Conservation (phyloP, 129 eudicot genomes). For the Flaveria linearis region DNA sequence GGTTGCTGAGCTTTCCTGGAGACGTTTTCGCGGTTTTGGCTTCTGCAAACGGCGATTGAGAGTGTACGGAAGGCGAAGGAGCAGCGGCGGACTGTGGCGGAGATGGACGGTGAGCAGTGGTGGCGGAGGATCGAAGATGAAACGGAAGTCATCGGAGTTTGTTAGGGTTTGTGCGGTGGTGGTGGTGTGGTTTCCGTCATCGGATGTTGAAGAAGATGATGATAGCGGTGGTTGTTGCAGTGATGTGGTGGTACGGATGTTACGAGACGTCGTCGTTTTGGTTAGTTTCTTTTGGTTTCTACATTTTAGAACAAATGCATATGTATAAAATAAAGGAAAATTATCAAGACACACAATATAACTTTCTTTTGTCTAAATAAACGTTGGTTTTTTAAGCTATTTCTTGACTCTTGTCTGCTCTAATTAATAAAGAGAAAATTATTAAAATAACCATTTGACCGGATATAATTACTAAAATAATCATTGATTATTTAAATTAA, state of each 20-base stretch:
- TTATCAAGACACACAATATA: too few species aligned
- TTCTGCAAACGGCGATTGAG: slow-evolving; percentile 38
- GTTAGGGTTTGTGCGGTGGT: slow-evolving; percentile 24
- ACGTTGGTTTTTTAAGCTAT: too few species aligned
- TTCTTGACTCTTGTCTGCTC: too few species aligned
- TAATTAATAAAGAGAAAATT: too few species aligned
- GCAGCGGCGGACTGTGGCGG: slow-evolving; percentile 34
- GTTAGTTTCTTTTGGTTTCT: not conserved
- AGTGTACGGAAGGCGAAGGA: slow-evolving; percentile 28
- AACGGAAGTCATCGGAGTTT: slow-evolving; percentile 38
- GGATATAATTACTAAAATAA: too few species aligned
- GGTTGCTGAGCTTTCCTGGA: slow-evolving; percentile 46
- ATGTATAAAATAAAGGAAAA: too few species aligned
- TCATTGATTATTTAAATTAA: too few species aligned
- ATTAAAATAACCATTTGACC: too few species aligned
- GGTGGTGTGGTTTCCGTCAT: slow-evolving; percentile 23
- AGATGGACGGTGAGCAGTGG: slow-evolving; percentile 37
- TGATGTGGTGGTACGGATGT: not conserved
- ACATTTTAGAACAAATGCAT: too few species aligned
- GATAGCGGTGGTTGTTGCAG: not conserved
- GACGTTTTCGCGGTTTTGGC: slow-evolving; percentile 40
- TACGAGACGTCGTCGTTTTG: slow-evolving; percentile 15
- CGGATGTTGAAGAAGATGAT: slow-evolving; percentile 24
- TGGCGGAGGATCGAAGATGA: slow-evolving; percentile 53
- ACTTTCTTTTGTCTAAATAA: too few species aligned